Evolutionary conservation across 2,329 filamentous ascomycete genomes (phyloP).

Genomic region (Ascochyta koolunga): DNA sequence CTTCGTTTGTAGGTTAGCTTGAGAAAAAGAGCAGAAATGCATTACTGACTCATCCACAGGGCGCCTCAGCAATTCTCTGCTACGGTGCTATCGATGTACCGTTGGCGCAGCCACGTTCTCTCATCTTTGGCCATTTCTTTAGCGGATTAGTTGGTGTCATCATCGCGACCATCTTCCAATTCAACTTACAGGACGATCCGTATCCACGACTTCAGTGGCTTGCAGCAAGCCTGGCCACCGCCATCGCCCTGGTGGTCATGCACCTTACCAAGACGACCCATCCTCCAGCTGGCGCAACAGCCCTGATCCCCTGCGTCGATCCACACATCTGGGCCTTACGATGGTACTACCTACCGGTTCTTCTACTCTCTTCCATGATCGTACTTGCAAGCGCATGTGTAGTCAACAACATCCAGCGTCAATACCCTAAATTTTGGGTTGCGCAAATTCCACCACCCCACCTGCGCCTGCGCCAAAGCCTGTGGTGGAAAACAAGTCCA

Average conservation of each 20-base stretch:
- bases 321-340: slow-evolving; percentile 47
- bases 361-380: slow-evolving; percentile 49
- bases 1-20: slow-evolving; percentile 43
- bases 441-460: slow-evolving; percentile 41
- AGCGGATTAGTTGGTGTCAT: slow-evolving; percentile 53
- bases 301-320: slow-evolving; percentile 51
- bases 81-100: slow-evolving; percentile 55
- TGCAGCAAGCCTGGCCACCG: slow-evolving; percentile 51
- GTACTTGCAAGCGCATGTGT: slow-evolving; percentile 50
- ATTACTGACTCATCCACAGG: slow-evolving; percentile 33
- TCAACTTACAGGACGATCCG: slow-evolving; percentile 37
- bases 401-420: slow-evolving; percentile 53
- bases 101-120: slow-evolving; percentile 53
- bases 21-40: neutral
- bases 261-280: slow-evolving; percentile 55
- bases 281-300: slow-evolving; percentile 56
- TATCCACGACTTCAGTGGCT: slow-evolving; percentile 50
- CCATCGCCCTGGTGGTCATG: slow-evolving; percentile 54
- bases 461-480: slow-evolving; percentile 19
- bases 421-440: slow-evolving; percentile 56
- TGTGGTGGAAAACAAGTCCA: slow-evolving; percentile 17
- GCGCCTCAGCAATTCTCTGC: slow-evolving; percentile 54
- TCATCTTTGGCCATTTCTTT: slow-evolving; percentile 54
- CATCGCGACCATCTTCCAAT: slow-evolving; percentile 52
- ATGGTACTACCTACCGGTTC: slow-evolving; percentile 52